Base-by-base conservation (phyloP, 1,139 yeast genomes). In the Suzukiozyma palmioleophila region DNA sequence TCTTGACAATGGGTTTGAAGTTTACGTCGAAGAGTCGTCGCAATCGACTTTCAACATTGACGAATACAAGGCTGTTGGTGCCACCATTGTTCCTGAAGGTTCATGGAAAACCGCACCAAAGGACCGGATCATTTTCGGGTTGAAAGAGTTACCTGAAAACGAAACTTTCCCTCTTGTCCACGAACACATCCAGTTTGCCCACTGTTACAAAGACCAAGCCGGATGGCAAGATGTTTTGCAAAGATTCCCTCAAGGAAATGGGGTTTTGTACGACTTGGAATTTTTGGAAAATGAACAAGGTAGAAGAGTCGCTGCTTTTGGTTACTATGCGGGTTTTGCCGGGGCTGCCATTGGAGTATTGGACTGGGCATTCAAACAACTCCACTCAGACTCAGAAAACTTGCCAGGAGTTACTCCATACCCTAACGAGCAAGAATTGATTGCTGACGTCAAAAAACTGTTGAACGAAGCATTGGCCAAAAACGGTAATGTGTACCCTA, bases 281-380 rank as follows among this genome's bases (percentile, higher is more conserved):
- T 92, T 92, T 60, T 74, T 94, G 59, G 95, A 87, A 62, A 88
- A 92, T 60, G 97, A 86, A 52, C 81, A 80, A 58, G 97, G 97
- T 28, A 85, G 97, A 73, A 84, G 98, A 67, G 99, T 94, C 31
- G 99, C 98, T 36, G 98, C 98, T 11, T 92, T 92, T 60, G 98
- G 99, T 13, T 94, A 79, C 72, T 92, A 92, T 62, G 98, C 99
- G 36, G 98, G 98, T 18, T 92, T 94, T 59, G 98, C 97, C 11
- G 98, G 98, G 56, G 97, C 99, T 36, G 98, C 98, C 25, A 68
- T 92, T 41, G 98, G 98, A 56, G 75, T 90, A 39, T 79, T 79
- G 59, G 96, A 89, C 62, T 92, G 97, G 97, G 86, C 95, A 36
- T 85, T 84, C 70, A 89, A 90, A 67, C 92, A 85, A 61, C 66